Evolutionary conservation across 2,329 filamentous ascomycete species (phyloP).

Genomic region (Fusarium mundagurra): DNA sequence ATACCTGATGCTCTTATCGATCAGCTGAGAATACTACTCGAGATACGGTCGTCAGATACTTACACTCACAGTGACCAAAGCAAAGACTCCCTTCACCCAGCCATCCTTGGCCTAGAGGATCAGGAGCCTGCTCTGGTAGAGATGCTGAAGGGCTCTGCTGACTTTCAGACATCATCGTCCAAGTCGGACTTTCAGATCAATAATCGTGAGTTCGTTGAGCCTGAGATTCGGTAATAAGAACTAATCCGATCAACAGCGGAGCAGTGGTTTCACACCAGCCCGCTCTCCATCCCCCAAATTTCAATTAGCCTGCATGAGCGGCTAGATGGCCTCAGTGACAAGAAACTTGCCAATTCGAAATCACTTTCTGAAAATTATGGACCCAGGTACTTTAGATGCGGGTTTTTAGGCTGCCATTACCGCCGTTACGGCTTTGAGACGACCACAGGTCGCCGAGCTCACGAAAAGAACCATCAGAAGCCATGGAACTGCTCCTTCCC

Average conservation of each 20-base stretch:
- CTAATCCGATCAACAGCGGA: rapidly evolving
- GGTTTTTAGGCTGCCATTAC: rapidly evolving
- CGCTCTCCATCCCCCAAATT: rapidly evolving
- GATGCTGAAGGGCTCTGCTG: rapidly evolving
- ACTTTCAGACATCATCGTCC: rapidly evolving
- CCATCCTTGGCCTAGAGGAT: rapidly evolving
- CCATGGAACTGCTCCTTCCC: neutral
- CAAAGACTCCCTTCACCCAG: rapidly evolving
- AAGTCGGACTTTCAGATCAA: rapidly evolving
- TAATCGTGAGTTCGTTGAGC: rapidly evolving
- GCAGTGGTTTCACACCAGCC: neutral
- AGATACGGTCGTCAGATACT: rapidly evolving
- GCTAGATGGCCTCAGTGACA: rapidly evolving
- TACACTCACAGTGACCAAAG: rapidly evolving
- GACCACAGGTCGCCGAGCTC: rapidly evolving
- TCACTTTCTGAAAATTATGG: neutral
- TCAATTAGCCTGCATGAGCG: neutral
- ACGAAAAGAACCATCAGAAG: neutral
- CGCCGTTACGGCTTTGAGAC: neutral
- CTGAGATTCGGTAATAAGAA: rapidly evolving
- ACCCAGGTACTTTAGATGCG: rapidly evolving
- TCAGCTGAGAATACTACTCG: neutral
- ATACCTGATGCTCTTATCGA: rapidly evolving
- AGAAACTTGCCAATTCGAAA: rapidly evolving
- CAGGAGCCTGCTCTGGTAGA: rapidly evolving